phyloP scores from a whole-genome alignment of 148 eudicot genomes.

The Silene conica region DNA sequence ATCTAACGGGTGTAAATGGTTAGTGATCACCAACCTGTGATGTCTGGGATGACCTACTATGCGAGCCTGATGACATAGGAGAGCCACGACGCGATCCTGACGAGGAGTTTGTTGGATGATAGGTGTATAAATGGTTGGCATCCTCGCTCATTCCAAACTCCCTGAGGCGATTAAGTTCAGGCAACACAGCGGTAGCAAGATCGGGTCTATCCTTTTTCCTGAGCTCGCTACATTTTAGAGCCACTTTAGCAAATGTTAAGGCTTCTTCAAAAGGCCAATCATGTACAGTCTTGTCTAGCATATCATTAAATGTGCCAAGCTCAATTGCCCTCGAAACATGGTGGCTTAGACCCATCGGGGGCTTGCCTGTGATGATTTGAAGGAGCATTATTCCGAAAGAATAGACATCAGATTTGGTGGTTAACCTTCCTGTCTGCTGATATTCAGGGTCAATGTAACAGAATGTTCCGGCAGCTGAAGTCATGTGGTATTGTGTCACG shows the following conservation, averaged over 20 bases:
- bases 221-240: slow-evolving; percentile 66
- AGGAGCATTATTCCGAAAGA: slow-evolving; percentile 70
- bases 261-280: slow-evolving; percentile 80
- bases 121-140: slow-evolving; percentile 6
- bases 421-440: slow-evolving; percentile 72
- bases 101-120: slow-evolving; percentile 8
- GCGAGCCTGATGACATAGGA: slow-evolving; percentile 11
- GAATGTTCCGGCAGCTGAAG: slow-evolving; percentile 84
- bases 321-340: slow-evolving; percentile 53
- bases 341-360: slow-evolving; percentile 75
- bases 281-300: slow-evolving; percentile 52
- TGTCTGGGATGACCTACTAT: slow-evolving; percentile 1
- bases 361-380: slow-evolving; percentile 66
- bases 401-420: slow-evolving; percentile 72
- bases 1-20: too few relatives aligned
- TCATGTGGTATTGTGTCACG: slow-evolving; percentile 78
- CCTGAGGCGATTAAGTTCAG: slow-evolving; percentile 53
- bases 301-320: slow-evolving; percentile 39
- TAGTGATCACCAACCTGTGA: slow-evolving; percentile 32
- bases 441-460: slow-evolving; percentile 92
- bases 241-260: slow-evolving; percentile 45
- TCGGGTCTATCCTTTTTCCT: slow-evolving; percentile 75
- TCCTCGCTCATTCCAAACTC: slow-evolving; percentile 26
- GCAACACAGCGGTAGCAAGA: slow-evolving; percentile 51
- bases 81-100: slow-evolving; percentile 14